Conservation (phyloP, 148 eudicot genomes). For the Chenopodium suecicum region DNA sequence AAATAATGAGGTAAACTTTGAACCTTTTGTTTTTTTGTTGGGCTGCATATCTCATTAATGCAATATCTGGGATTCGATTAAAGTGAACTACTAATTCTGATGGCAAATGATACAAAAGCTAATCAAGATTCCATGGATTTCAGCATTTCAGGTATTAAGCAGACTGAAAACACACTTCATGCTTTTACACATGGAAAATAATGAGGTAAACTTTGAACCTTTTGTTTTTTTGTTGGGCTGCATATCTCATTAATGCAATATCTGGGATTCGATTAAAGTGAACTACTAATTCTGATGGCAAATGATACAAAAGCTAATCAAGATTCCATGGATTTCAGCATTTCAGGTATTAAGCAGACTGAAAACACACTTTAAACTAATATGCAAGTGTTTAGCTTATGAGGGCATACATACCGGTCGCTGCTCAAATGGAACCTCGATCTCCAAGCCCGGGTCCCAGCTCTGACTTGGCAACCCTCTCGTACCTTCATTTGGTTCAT, state of each 20-base stretch:
- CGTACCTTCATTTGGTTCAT: slow-evolving; percentile 63
- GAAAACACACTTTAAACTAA: not conserved
- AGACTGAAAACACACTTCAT: no score
- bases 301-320: not conserved
- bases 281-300: not conserved
- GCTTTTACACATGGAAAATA: no score
- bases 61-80: no score
- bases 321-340: not conserved
- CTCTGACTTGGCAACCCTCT: slow-evolving; percentile 68
- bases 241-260: not conserved
- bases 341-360: not conserved
- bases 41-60: no score
- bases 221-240: not conserved
- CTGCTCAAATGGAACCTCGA: slow-evolving; percentile 93
- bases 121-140: no score
- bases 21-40: no score
- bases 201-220: not conserved
- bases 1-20: no score
- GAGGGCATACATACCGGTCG: slow-evolving; percentile 64
- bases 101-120: no score
- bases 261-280: not conserved
- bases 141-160: no score
- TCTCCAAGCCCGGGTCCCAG: slow-evolving; percentile 93
- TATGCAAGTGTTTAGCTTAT: not conserved
- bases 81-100: no score